Conservation (phyloP, 73 alveolate species). For the Tetrahymena malaccensis region DNA sequence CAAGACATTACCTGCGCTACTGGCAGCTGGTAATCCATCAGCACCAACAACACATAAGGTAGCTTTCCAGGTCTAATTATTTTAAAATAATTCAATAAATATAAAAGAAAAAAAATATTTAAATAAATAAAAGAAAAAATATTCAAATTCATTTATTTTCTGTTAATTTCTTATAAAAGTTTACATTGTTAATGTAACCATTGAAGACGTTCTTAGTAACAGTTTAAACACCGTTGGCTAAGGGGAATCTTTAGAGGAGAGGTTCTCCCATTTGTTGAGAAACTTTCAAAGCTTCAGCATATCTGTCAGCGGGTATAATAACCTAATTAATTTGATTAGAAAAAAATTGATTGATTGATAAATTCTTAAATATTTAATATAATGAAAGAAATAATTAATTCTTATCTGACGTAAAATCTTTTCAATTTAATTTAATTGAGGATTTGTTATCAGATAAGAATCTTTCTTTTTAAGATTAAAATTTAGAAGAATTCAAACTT, state of each 20-base stretch:
- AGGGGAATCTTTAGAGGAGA: not conserved
- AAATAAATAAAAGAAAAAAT: not conserved
- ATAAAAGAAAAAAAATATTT: not conserved
- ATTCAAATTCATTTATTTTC: not conserved
- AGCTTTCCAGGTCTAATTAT: conserved; percentile 71
- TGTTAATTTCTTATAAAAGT: not conserved
- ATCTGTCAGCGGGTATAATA: not conserved
- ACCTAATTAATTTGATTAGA: not conserved
- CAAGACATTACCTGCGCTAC: conserved; percentile 82
- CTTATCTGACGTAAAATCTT: no score
- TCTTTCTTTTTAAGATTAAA: not conserved
- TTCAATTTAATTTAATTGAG: no score
- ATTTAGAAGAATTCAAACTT: not conserved
- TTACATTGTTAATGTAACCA: not conserved
- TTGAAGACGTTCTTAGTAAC: not conserved
- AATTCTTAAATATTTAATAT: no score
- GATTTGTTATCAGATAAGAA: not conserved
- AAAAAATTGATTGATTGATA: no score
- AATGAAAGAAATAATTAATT: no score
- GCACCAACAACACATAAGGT: conserved; percentile 73
- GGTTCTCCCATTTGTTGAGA: not conserved
- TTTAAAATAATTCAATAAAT: not conserved
- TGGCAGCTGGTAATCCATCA: conserved; percentile 79
- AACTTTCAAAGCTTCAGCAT: not conserved
- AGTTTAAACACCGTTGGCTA: not conserved